A percentile compares a stretch with the other conserved stretches of the same genome.
Conservation (phyloP, 345 rosid species). For the Gossypium stocksii region DNA sequence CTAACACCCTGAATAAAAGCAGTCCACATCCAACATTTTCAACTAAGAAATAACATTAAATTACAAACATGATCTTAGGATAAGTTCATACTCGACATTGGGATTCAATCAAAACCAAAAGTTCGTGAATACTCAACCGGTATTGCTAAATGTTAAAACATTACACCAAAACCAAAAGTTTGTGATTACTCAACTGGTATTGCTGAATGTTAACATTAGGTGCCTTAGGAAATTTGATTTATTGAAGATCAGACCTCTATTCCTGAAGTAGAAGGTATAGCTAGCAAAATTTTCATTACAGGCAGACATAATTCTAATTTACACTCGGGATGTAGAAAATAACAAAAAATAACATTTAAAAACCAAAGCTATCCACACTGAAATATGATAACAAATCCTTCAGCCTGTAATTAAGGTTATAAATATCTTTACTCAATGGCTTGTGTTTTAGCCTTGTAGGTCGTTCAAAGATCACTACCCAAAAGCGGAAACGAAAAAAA, state of each 20-base stretch:
- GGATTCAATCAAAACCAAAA: too few species aligned
- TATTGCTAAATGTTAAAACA: too few species aligned
- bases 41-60: not conserved
- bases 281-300: not conserved
- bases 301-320: not conserved
- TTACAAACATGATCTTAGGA: not conserved
- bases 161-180: not conserved
- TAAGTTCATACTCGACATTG: too few species aligned
- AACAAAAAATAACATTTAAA: not conserved
- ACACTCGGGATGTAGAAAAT: not conserved
- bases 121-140: too few species aligned
- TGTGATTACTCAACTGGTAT: not conserved
- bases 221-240: not conserved
- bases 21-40: not conserved
- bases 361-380: not conserved
- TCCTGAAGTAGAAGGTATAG: not conserved
- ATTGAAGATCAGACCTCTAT: not conserved
- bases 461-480: not conserved
- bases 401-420: not conserved
- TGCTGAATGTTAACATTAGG: not conserved
- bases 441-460: not conserved
- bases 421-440: not conserved
- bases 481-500: not conserved
- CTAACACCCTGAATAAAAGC: not conserved
- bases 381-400: not conserved